These are phyloP conservation scores for Rusavskia elegans DNA, from an alignment of 495 filamentous ascomycete genomes.

Conservation along the genomic window DNA sequence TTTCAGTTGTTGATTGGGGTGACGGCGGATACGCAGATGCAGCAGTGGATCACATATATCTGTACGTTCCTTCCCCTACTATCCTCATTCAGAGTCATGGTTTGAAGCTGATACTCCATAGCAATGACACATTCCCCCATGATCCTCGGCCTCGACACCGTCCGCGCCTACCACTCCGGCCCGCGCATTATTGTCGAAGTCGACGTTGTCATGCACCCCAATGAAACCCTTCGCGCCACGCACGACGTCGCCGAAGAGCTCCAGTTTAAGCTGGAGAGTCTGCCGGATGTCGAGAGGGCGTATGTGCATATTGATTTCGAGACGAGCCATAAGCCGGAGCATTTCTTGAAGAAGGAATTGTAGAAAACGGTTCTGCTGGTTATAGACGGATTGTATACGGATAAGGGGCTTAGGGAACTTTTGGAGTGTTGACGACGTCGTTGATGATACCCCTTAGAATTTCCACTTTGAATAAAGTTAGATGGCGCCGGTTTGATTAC, in stretches of 20 bases:
- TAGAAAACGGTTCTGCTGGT: conserved; percentile 10
- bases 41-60: conserved; percentile 93
- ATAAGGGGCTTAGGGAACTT: too few relatives aligned
- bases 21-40: conserved; percentile 66
- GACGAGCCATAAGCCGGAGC: conserved; percentile 87
- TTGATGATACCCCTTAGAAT: too few relatives aligned
- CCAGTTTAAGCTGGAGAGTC: conserved; percentile 82
- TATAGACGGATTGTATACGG: too few relatives aligned
- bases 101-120: conserved; percentile 6
- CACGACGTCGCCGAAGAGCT: conserved; percentile 91
- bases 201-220: conserved; percentile 70
- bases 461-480: too few relatives aligned
- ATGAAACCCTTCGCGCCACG: conserved; percentile 51
- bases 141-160: conserved; percentile 81
- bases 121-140: conserved; percentile 73
- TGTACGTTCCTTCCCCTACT: conserved; percentile 29
- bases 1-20: conserved; percentile 85
- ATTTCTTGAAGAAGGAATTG: conserved; percentile 47
- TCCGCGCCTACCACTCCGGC: conserved; percentile 81
- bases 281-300: conserved; percentile 84
- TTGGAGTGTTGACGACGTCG: too few relatives aligned
- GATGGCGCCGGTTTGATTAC: too few relatives aligned
- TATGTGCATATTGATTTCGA: conserved; percentile 98
- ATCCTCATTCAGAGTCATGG: neutral
- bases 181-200: conserved; percentile 83